phyloP scores from a whole-genome alignment of 164 flowering plant species.

The Amborella trichopoda region DNA sequence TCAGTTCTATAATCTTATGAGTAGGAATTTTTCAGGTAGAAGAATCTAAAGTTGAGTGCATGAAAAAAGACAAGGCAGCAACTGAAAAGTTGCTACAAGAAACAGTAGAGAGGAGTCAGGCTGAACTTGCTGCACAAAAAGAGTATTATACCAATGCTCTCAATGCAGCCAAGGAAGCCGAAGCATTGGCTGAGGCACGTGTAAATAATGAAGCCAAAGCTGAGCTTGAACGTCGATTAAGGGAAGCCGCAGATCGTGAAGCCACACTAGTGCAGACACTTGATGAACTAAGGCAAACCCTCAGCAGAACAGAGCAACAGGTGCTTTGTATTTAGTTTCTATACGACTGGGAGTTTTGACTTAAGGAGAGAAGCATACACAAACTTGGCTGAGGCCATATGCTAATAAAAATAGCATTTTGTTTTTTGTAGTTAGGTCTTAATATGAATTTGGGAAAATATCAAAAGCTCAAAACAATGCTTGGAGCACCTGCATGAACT shows the following conservation, averaged over 20 bases:
- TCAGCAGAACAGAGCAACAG: conserved; percentile 91
- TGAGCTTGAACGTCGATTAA: conserved; percentile 81
- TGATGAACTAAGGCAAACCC: conserved; percentile 85
- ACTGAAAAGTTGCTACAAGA: conserved; percentile 93
- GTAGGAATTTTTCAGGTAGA: conserved; percentile 58
- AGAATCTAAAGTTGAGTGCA: conserved; percentile 92
- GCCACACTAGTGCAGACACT: conserved; percentile 82
- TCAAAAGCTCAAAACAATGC: too few species aligned
- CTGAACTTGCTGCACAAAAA: conserved; percentile 77
- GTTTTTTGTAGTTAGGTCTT: too few species aligned
- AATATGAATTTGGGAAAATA: too few species aligned
- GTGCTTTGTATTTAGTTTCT: too few species aligned
- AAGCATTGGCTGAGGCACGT: conserved; percentile 87
- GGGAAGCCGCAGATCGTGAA: conserved; percentile 92
- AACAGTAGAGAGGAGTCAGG: conserved; percentile 88
- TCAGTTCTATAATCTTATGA: too few species aligned
- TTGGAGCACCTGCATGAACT: too few species aligned
- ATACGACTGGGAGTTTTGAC: too few species aligned
- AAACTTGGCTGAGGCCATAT: too few species aligned
- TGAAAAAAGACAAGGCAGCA: conserved; percentile 81
- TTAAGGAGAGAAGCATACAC: too few species aligned
- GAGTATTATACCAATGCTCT: conserved; percentile 77
- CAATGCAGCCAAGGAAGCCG: conserved; percentile 91
- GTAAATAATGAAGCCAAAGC: conserved; percentile 89
- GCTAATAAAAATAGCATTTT: too few species aligned